These are phyloP conservation scores for Hypholoma sublateritium DNA, from an alignment of 768 basidiomycete species.

Conservation along the genomic window DNA sequence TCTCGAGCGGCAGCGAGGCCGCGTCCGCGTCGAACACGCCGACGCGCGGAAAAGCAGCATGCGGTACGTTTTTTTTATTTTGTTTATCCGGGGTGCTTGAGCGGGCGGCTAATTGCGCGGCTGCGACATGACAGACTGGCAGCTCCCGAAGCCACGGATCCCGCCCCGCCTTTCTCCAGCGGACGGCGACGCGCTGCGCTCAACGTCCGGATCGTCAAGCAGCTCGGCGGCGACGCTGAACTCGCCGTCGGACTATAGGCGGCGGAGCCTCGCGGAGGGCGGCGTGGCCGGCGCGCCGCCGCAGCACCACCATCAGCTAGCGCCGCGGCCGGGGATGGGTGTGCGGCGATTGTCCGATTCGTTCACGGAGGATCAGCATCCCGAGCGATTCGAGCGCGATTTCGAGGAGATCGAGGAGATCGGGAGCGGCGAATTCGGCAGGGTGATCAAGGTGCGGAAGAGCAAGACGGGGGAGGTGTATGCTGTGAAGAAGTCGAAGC, in stretches of 20 bases:
- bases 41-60: constrained; percentile 53
- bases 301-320: constrained; percentile 24
- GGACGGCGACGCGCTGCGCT: constrained; percentile 43
- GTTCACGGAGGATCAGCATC: constrained; percentile 50
- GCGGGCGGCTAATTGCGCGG: background rate
- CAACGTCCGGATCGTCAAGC: constrained; percentile 60
- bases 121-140: constrained; percentile 45
- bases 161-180: constrained; percentile 49
- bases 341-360: constrained; percentile 37
- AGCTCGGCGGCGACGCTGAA: constrained; percentile 45
- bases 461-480: constrained; percentile 60
- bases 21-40: constrained; percentile 59
- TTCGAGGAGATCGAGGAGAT: constrained; percentile 80
- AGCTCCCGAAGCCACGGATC: constrained; percentile 48
- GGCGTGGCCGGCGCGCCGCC: background rate
- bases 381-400: constrained; percentile 74
- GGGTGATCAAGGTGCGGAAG: constrained; percentile 80
- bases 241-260: constrained; percentile 44
- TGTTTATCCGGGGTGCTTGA: too few relatives aligned
- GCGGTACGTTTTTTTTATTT: constrained; percentile 33
- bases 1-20: constrained; percentile 74
- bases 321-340: constrained; percentile 19
- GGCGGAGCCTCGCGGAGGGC: constrained; percentile 3
- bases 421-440: constrained; percentile 92
- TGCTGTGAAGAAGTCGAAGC: constrained; percentile 94